These are phyloP conservation scores for Martensiomyces pterosporus DNA, from an alignment of 192 early-diverging fungal species.

Conservation along the genomic window DNA sequence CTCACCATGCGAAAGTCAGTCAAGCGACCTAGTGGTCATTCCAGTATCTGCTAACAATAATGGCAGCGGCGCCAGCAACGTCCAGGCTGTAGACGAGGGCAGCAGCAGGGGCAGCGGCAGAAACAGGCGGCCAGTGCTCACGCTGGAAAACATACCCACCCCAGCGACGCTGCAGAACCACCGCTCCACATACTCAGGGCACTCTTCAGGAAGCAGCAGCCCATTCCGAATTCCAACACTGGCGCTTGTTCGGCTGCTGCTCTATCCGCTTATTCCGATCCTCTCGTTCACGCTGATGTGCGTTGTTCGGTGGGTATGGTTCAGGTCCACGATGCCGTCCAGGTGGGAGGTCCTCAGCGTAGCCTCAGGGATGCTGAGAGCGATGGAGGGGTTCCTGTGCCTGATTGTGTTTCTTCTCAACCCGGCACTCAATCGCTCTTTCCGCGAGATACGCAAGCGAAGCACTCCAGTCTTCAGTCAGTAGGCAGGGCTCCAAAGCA, in stretches of 20 bases:
- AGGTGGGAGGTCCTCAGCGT: conserved; percentile 40
- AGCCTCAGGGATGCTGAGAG: conserved; percentile 34
- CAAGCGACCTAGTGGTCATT: no score
- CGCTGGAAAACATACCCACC: conserved; percentile 15
- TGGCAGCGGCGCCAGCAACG: no score
- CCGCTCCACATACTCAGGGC: conserved; percentile 12
- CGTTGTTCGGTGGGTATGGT: conserved; percentile 48
- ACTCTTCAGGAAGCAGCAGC: conserved; percentile 3
- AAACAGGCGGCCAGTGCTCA: no score
- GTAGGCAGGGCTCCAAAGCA: no score
- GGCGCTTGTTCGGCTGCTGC: conserved; percentile 31
- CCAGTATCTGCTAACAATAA: no score
- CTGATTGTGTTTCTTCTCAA: conserved; percentile 47
- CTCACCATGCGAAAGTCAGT: no score
- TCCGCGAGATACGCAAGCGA: conserved; percentile 43
- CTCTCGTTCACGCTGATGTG: conserved; percentile 47
- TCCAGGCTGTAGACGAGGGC: no score
- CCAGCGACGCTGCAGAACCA: conserved; percentile 13
- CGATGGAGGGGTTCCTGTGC: conserved; percentile 39
- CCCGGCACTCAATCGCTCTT: conserved; percentile 42
- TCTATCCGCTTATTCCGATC: conserved; percentile 47
- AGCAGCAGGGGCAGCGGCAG: no score
- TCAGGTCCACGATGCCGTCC: conserved; percentile 41
- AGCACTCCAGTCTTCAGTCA: conserved; percentile 31
- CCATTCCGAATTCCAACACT: conserved; percentile 41